Evolutionary conservation across 352 stramenopile genomes (phyloP).

Genomic region (Pythium aquatile): DNA sequence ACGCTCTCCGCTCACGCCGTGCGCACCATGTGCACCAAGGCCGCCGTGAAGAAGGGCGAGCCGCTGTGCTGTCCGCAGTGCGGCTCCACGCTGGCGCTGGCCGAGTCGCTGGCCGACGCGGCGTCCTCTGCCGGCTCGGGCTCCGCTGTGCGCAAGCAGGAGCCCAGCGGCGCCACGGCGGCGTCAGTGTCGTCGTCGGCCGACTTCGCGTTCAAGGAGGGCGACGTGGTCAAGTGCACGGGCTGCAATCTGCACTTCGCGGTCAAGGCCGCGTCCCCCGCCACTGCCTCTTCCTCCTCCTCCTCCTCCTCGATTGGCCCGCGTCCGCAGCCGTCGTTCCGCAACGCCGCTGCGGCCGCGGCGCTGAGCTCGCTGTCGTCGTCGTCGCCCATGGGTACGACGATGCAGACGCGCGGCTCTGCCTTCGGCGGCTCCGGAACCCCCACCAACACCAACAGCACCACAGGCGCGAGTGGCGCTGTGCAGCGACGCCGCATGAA

Average conservation of each 20-base stretch:
- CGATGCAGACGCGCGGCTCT: conserved; percentile 43
- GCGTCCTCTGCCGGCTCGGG: conserved; percentile 8
- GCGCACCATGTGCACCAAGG: conserved; percentile 2
- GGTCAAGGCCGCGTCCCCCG: conserved; percentile 40
- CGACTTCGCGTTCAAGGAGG: conserved; percentile 57
- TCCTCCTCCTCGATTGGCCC: conserved; percentile 8
- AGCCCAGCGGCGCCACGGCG: conserved; percentile 3
- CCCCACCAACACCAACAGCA: background rate
- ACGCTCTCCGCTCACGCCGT: background rate
- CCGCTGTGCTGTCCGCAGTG: conserved; percentile 69
- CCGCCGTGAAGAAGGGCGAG: conserved; percentile 18
- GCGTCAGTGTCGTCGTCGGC: background rate
- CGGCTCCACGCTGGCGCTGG: conserved; percentile 48
- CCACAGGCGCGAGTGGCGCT: background rate
- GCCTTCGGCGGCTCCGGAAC: conserved; percentile 28
- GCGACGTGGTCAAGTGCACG: conserved; percentile 75
- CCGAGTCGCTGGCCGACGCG: conserved; percentile 32
- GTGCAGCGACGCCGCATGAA: conserved; percentile 49
- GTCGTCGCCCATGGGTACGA: conserved; percentile 46
- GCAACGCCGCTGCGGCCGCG: conserved; percentile 60
- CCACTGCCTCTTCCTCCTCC: conserved; percentile 20
- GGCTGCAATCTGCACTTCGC: conserved; percentile 72
- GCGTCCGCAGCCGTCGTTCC: conserved; percentile 36
- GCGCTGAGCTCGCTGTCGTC: conserved; percentile 61
- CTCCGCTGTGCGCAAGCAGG: conserved; percentile 12